These are phyloP conservation scores for Alternaria gaisen DNA, from an alignment of 2,329 filamentous ascomycete species.

Conservation along the genomic window DNA sequence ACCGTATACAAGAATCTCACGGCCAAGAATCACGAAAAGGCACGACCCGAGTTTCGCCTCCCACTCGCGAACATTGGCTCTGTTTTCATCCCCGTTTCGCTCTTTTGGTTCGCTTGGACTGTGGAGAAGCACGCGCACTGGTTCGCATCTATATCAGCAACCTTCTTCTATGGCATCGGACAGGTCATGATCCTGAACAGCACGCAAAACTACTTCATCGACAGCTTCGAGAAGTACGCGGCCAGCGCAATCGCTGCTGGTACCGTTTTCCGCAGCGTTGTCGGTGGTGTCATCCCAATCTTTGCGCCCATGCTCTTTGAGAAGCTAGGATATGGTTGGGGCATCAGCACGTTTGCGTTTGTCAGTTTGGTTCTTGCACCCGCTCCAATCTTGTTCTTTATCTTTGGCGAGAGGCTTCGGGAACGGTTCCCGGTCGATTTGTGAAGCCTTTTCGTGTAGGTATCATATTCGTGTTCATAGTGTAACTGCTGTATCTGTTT, in stretches of 20 bases:
- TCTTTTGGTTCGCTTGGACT: slow-evolving; percentile 57
- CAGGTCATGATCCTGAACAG: slow-evolving; percentile 63
- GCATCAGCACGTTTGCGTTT: slow-evolving; percentile 60
- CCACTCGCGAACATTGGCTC: slow-evolving; percentile 58
- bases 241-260: slow-evolving; percentile 61
- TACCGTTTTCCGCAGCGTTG: slow-evolving; percentile 56
- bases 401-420: slow-evolving; percentile 57
- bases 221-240: slow-evolving; percentile 61
- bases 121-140: slow-evolving; percentile 54
- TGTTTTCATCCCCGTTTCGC: slow-evolving; percentile 53
- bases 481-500: not conserved
- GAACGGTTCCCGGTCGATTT: slow-evolving; percentile 51
- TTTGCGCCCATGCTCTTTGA: slow-evolving; percentile 57
- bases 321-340: slow-evolving; percentile 59
- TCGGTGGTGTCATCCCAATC: slow-evolving; percentile 59
- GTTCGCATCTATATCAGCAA: slow-evolving; percentile 53
- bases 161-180: slow-evolving; percentile 61
- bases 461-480: not conserved
- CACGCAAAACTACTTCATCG: slow-evolving; percentile 65
- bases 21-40: slow-evolving; percentile 51
- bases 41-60: slow-evolving; percentile 55
- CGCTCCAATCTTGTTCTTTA: slow-evolving; percentile 60
- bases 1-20: slow-evolving; percentile 57
- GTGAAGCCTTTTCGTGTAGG: slow-evolving; percentile 5
- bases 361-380: slow-evolving; percentile 56